Evolutionary conservation across 1,284 basidiomycete species (phyloP), one percentile per base, ranked within the genome.

Genomic region (Fomitopsis pinicola): DNA sequence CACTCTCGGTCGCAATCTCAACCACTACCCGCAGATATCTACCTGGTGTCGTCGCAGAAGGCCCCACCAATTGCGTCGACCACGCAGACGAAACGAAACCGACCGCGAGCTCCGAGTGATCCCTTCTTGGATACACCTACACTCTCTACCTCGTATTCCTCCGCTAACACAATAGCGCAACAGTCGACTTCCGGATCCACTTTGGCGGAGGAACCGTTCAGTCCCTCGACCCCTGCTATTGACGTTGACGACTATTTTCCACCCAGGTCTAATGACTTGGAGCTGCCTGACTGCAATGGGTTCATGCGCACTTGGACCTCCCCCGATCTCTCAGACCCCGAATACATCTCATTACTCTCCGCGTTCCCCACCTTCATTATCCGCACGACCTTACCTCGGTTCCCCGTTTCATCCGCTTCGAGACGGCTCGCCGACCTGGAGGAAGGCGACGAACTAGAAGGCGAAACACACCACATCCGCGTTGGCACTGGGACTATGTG

Each of bases 401-500:
- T 92, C 72, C 77, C 83, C 30, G 68, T 68, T 26, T 38, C 67
- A 10, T 40, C 65, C 26, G 69, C 73, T 44, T 66, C 71, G 60
- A 71, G 75, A 55, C 73, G 75, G 35, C 74, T 71, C 42, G 67
- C 74, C 54, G 88, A 91, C 69, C 73, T 88, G 40, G 89, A 90
- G 72, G 87, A 87, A 68, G 88, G 83, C 35, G 82, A 82, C 62
- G 82, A 82, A 58, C 79, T 80, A 56, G 75, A 77, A 40, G 73
- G 70, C n/a, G 81, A 82, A 63, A 77, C 75, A 63, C 80, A 80
- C 61, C 80, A 80, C 45, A 80, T 92, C 62, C 82, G 79, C 42
- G 82, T 85, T 69, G 90, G 90, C 22, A 92, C 90, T 30, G 89
- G 89, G 14, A 78, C 78, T 50, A 87, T 92, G 80, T 88, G 86